These are phyloP conservation scores for Gyromitra esculenta DNA, from an alignment of 2,329 filamentous ascomycete species.

Conservation along the genomic window DNA sequence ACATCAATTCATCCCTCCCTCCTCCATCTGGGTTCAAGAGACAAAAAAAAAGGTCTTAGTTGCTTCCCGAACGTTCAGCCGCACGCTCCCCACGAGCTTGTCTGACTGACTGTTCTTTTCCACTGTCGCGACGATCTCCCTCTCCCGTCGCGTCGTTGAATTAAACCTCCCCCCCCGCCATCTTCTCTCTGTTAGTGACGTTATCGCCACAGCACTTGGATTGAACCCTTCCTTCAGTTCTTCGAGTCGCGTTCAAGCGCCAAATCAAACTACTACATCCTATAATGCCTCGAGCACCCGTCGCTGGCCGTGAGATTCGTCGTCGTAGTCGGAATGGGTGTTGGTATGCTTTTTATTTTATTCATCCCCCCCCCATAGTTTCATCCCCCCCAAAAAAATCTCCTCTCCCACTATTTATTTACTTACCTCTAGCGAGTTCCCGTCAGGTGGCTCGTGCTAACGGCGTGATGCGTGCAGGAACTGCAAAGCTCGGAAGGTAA, in stretches of 20 bases:
- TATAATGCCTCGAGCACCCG: slow-evolving; percentile 58
- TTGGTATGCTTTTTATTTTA: slow-evolving; percentile 54
- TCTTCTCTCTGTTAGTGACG: slow-evolving; percentile 39
- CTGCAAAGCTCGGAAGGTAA: slow-evolving; percentile 58
- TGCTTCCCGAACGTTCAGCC: slow-evolving; percentile 22
- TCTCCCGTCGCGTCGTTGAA: slow-evolving; percentile 43
- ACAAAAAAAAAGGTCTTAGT: slow-evolving; percentile 32
- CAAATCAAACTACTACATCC: slow-evolving; percentile 3
- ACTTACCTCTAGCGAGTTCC: neutral
- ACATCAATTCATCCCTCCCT: slow-evolving; percentile 13
- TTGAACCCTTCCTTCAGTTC: slow-evolving; percentile 39
- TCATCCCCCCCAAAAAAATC: too few relatives aligned
- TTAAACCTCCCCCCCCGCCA: slow-evolving; percentile 41
- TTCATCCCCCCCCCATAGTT: slow-evolving; percentile 13
- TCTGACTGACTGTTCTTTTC: slow-evolving; percentile 14
- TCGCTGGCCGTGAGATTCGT: slow-evolving; percentile 58
- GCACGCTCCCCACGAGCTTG: slow-evolving; percentile 28
- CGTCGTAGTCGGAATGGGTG: slow-evolving; percentile 58
- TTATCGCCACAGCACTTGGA: slow-evolving; percentile 41
- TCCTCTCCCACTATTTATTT: neutral
- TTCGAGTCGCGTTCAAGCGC: slow-evolving; percentile 38
- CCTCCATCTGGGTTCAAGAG: slow-evolving; percentile 2
- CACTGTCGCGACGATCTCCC: slow-evolving; percentile 42
- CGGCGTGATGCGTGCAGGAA: slow-evolving; percentile 54
- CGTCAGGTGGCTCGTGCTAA: slow-evolving; percentile 27